phyloP scores from a whole-genome alignment of 306 rosid species.

The Fragaria vesca region DNA sequence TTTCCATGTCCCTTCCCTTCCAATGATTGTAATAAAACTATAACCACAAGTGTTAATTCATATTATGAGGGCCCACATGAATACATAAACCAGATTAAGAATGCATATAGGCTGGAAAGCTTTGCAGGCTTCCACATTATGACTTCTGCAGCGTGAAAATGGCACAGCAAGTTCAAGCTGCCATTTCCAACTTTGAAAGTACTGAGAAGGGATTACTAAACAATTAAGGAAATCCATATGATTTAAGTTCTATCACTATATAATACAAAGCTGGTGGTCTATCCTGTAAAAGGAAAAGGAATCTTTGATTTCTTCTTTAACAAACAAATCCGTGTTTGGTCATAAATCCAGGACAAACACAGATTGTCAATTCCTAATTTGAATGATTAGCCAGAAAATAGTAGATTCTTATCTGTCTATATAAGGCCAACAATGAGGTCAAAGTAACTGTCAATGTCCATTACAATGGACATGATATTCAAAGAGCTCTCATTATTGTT shows the following conservation, averaged over 20 bases:
- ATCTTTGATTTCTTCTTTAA: slow-evolving; percentile 11
- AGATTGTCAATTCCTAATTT: slow-evolving; percentile 17
- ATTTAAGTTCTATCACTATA: slow-evolving; percentile 8
- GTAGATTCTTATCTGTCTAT: background rate
- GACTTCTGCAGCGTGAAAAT: slow-evolving; percentile 7
- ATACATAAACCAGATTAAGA: background rate
- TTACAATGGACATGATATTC: slow-evolving; percentile 4
- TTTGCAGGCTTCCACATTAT: slow-evolving; percentile 7
- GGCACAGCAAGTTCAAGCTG: slow-evolving; percentile 11
- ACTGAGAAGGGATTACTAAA: background rate
- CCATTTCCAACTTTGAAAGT: slow-evolving; percentile 17
- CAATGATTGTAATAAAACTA: background rate
- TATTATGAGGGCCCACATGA: slow-evolving; percentile 1
- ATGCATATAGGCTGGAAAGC: slow-evolving; percentile 28
- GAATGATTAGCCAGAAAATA: slow-evolving; percentile 6
- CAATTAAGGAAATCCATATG: background rate
- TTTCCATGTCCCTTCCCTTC: slow-evolving; percentile 11
- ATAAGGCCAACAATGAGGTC: slow-evolving; percentile 6
- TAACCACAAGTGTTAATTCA: background rate
- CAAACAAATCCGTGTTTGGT: slow-evolving; percentile 17
- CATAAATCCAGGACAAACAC: slow-evolving; percentile 22
- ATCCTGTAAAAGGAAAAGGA: slow-evolving; percentile 5
- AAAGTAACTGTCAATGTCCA: slow-evolving; percentile 10
- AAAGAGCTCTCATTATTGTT: background rate
- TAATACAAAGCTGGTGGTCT: background rate